phyloP scores from a whole-genome alignment of 345 rosid genomes.

The Hirschfeldia incana region DNA sequence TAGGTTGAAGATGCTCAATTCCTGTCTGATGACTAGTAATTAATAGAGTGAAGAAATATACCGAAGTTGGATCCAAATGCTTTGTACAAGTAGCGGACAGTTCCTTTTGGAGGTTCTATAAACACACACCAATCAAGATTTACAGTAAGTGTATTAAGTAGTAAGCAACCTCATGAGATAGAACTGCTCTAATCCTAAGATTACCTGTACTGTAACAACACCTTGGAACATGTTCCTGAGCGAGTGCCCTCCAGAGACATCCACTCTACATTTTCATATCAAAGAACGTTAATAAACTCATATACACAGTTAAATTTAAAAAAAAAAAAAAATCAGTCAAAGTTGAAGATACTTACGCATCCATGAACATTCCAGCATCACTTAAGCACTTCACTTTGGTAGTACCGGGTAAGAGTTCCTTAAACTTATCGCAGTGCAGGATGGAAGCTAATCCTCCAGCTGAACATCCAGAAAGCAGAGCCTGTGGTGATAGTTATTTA shows the following conservation, averaged over 20 bases:
- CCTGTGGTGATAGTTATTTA: slow-evolving; percentile 45
- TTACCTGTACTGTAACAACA: slow-evolving; percentile 83
- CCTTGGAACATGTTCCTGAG: slow-evolving; percentile 65
- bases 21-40: background rate
- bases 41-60: slow-evolving; percentile 25
- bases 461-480: slow-evolving; percentile 96
- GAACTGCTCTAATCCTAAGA: background rate
- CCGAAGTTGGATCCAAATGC: slow-evolving; percentile 80
- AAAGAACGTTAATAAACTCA: too few relatives aligned
- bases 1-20: slow-evolving; percentile 34
- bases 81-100: slow-evolving; percentile 69
- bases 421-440: slow-evolving; percentile 79
- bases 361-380: slow-evolving; percentile 94
- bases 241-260: slow-evolving; percentile 79
- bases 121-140: background rate
- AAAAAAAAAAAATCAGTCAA: background rate
- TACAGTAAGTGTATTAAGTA: background rate
- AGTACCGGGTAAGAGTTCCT: slow-evolving; percentile 48
- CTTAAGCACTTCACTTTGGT: slow-evolving; percentile 87
- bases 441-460: slow-evolving; percentile 91
- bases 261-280: slow-evolving; percentile 47
- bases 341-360: slow-evolving; percentile 50
- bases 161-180: background rate
- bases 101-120: slow-evolving; percentile 65
- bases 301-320: too few relatives aligned